These are phyloP conservation scores for Blumeria graminis DNA, from an alignment of 2,329 filamentous ascomycete species.

Conservation along the genomic window DNA sequence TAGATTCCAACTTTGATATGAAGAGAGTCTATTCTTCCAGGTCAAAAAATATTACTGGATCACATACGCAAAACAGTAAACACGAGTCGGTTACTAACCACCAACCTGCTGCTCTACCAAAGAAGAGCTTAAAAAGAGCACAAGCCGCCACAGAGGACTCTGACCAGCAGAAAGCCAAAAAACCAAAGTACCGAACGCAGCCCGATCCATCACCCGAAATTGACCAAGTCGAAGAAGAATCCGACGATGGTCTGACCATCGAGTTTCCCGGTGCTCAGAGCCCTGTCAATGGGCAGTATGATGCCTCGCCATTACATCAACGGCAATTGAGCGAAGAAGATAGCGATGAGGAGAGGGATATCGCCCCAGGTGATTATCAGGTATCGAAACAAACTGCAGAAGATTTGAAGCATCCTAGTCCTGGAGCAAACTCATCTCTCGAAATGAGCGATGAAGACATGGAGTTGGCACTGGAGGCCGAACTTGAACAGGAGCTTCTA, in stretches of 20 bases:
- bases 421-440: slow-evolving; percentile 19
- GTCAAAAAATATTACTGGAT: slow-evolving; percentile 27
- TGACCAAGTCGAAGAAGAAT: slow-evolving; percentile 19
- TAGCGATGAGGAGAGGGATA: slow-evolving; percentile 20
- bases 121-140: slow-evolving; percentile 9
- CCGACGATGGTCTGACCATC: slow-evolving; percentile 30
- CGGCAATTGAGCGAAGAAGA: slow-evolving; percentile 11
- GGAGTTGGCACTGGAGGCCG: slow-evolving; percentile 14
- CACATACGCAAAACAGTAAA: slow-evolving; percentile 40
- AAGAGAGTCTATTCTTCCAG: slow-evolving; percentile 54
- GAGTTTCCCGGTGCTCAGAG: slow-evolving; percentile 32
- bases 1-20: slow-evolving; percentile 70
- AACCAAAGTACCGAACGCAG: slow-evolving; percentile 15
- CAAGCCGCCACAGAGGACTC: slow-evolving; percentile 10
- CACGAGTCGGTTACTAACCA: slow-evolving; percentile 27
- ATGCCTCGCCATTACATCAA: slow-evolving; percentile 12
- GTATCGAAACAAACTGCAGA: slow-evolving; percentile 14
- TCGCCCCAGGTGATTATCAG: slow-evolving; percentile 24
- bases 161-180: slow-evolving; percentile 12
- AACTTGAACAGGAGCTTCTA: slow-evolving; percentile 13
- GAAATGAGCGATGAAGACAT: slow-evolving; percentile 13
- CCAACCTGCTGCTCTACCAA: slow-evolving; percentile 7
- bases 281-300: slow-evolving; percentile 11
- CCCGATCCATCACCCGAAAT: slow-evolving; percentile 15
- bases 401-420: slow-evolving; percentile 26